Base-by-base conservation (phyloP, 2,329 filamentous ascomycete species). In the Fusarium hainanense region DNA sequence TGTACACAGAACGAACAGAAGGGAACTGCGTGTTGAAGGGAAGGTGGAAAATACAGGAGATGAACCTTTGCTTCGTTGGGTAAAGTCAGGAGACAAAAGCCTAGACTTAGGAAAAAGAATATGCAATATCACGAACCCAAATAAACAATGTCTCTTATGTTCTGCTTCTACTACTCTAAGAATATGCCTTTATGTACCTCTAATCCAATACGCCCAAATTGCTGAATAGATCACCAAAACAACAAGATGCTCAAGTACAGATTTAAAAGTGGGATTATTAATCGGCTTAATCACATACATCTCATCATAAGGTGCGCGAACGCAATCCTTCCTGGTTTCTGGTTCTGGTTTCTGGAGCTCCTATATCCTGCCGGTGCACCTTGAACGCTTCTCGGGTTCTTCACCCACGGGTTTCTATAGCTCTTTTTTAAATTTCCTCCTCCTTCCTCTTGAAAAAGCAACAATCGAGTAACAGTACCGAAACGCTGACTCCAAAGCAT, bases 401-500 rank as follows among this genome's bases (percentile, higher is more conserved):
- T 44, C 52, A 28, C 49, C 37, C 43, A 56, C 28, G n/a, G 34
- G 32, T 23, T 37, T 68, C 51, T 70, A 67, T 64, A 50, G 12
- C 18, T 34, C n/a, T 58, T 40, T 40, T 55, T 63, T 27, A 14
- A 23, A 11, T 37, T 28, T 16, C 4, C 20, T n/a, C 11, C 20
- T 28, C 23, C 48, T 37, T 37, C n/a, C 25, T 20, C 20, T 41
- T 28, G 25, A 40, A 43, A 59, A 34, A 51, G 23, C 49, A 64
- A 49, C 48, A 46, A 47, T 28, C 40, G 28, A 43, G 25, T 20
- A 59, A 40, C 37, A 37, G 41, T 44, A 25, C 40, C 56, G 32
- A 66, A 25, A 56, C 51, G 54, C 59, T 50, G 51, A 52, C 37
- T 69, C 40, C 37, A 25, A 70, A 56, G 54, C 40, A 32, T 54